Evolutionary conservation across 129 eudicot species (phyloP).

Genomic region (Cynara cardunculus): DNA sequence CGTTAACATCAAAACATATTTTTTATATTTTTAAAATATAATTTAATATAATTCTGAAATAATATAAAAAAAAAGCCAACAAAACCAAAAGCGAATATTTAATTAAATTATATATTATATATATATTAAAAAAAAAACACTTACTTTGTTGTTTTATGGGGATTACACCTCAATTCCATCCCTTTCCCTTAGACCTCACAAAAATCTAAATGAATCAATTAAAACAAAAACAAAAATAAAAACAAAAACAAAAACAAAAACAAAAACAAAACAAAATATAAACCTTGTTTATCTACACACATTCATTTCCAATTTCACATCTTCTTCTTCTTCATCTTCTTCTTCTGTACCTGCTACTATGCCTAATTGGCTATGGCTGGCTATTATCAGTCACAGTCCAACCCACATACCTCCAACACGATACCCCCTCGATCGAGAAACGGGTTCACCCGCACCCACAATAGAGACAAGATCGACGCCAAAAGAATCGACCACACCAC

Average conservation of each 20-base stretch:
- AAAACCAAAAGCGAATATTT: background rate
- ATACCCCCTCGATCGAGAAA: slow-evolving; percentile 48
- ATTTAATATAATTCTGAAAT: no score
- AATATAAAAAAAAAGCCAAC: no score
- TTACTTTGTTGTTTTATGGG: slow-evolving; percentile 28
- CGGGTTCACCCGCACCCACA: slow-evolving; percentile 82
- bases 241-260: slow-evolving; percentile 16
- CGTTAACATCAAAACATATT: no score
- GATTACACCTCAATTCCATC: slow-evolving; percentile 31
- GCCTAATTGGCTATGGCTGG: background rate
- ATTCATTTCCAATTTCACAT: slow-evolving; percentile 17
- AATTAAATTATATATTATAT: background rate
- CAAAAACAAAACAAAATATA: slow-evolving; percentile 30
- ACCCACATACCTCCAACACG: slow-evolving; percentile 68
- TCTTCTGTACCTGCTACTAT: slow-evolving; percentile 17
- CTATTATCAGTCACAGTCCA: slow-evolving; percentile 57
- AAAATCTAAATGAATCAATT: slow-evolving; percentile 43
- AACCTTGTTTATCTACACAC: slow-evolving; percentile 44
- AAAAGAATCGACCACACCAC: slow-evolving; percentile 76
- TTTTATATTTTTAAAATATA: no score
- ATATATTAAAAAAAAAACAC: background rate
- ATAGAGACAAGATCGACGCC: slow-evolving; percentile 60
- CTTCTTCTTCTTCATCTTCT: background rate
- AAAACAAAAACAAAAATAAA: slow-evolving; percentile 31
- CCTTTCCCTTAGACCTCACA: slow-evolving; percentile 28